A percentile compares a stretch with the other conserved stretches of the same genome.
These are phyloP conservation scores for Aureobasidium melanogenum DNA, from an alignment of 2,329 filamentous ascomycete species.

Conservation along the genomic window DNA sequence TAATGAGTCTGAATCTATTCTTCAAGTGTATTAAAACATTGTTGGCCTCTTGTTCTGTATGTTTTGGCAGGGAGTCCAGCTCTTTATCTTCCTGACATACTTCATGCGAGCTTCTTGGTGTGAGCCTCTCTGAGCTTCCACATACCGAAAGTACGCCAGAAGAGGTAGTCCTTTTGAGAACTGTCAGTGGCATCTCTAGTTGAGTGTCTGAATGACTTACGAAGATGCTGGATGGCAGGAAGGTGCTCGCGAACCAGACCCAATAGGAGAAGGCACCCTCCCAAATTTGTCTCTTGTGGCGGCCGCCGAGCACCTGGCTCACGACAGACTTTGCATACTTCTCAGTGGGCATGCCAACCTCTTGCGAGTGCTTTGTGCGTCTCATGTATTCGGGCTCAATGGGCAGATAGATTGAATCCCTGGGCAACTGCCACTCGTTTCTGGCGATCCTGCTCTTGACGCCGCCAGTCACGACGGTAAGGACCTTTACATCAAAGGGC, in stretches of 20 bases:
- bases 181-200: slow-evolving; percentile 21
- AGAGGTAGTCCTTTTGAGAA: slow-evolving; percentile 31
- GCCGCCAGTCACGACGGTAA: slow-evolving; percentile 49
- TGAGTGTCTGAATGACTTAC: slow-evolving; percentile 18
- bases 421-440: slow-evolving; percentile 38
- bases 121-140: slow-evolving; percentile 31
- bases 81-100: not conserved
- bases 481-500: slow-evolving; percentile 41
- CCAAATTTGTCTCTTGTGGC: slow-evolving; percentile 39
- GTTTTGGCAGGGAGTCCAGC: not conserved
- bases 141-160: slow-evolving; percentile 45
- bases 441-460: slow-evolving; percentile 51
- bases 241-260: slow-evolving; percentile 41
- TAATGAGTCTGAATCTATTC: not conserved
- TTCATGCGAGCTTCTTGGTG: slow-evolving; percentile 20
- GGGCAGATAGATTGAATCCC: slow-evolving; percentile 43
- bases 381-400: slow-evolving; percentile 43
- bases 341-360: slow-evolving; percentile 42
- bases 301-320: slow-evolving; percentile 35
- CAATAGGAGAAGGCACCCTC: slow-evolving; percentile 43
- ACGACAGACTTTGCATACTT: slow-evolving; percentile 49
- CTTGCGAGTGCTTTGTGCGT: slow-evolving; percentile 46
- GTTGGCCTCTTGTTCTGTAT: not conserved
- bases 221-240: slow-evolving; percentile 35
- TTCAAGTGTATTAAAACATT: not conserved